These are phyloP conservation scores for Didymella pomorum DNA, from an alignment of 2,329 filamentous ascomycete species.

Conservation along the genomic window DNA sequence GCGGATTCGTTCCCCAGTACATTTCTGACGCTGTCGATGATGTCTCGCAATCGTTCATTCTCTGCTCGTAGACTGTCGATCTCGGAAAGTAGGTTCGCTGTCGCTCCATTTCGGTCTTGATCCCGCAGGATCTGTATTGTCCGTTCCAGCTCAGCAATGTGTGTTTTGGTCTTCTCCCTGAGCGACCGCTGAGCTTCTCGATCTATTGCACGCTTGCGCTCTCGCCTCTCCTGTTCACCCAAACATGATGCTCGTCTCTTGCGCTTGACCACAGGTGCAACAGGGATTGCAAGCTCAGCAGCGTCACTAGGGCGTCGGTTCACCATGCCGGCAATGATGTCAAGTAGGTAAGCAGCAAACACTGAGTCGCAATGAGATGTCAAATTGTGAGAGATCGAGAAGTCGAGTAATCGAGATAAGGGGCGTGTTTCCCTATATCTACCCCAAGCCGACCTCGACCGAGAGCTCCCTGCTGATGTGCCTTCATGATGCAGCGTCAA, in stretches of 20 bases:
- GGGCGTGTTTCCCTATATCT: conserved; percentile 18
- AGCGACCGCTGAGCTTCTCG: conserved; percentile 48
- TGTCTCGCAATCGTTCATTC: conserved; percentile 45
- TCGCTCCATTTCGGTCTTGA: conserved; percentile 45
- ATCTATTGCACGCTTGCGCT: conserved; percentile 48
- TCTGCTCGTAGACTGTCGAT: conserved; percentile 44
- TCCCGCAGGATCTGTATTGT: conserved; percentile 47
- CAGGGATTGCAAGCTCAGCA: conserved; percentile 27
- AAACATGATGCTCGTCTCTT: conserved; percentile 46
- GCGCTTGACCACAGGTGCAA: conserved; percentile 43
- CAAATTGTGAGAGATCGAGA: conserved; percentile 21
- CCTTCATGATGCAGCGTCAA: conserved; percentile 11
- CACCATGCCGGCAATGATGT: conserved; percentile 33
- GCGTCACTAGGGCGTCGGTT: conserved; percentile 38
- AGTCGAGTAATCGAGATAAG: conserved; percentile 18
- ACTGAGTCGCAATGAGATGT: conserved; percentile 25
- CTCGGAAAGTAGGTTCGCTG: conserved; percentile 42
- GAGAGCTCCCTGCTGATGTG: neutral
- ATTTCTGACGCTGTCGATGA: conserved; percentile 47
- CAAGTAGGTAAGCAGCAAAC: conserved; percentile 12
- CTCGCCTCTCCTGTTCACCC: conserved; percentile 46
- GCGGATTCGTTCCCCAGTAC: conserved; percentile 38
- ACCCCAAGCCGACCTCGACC: neutral
- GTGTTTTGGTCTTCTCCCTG: conserved; percentile 49
- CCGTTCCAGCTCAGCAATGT: conserved; percentile 49